Percentiles rank a stretch among this genome's conserved stretches.
phyloP scores from a whole-genome alignment of 2,329 filamentous ascomycete species.

The Chaetomium strumarium region DNA sequence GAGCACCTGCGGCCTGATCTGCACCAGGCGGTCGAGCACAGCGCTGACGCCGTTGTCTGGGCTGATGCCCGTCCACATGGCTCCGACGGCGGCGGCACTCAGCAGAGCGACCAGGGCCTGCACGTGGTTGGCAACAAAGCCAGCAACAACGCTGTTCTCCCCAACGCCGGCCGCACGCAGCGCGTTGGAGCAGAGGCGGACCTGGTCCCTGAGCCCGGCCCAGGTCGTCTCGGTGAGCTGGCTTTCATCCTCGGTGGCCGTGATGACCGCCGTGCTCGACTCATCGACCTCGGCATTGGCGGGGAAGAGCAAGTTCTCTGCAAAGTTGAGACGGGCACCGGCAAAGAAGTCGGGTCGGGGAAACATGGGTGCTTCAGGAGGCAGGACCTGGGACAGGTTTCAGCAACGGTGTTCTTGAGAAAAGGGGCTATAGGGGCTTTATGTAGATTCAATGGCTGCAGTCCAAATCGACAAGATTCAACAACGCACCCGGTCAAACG shows the following conservation, averaged over 20 bases:
- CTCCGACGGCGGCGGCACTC: constrained; percentile 73
- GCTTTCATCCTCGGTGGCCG: constrained; percentile 66
- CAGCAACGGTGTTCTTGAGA: neutral
- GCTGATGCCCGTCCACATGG: constrained; percentile 88
- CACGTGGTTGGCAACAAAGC: constrained; percentile 83
- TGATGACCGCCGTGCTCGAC: constrained; percentile 65
- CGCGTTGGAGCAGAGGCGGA: constrained; percentile 65
- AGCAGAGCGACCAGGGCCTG: constrained; percentile 87
- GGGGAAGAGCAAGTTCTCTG: constrained; percentile 88
- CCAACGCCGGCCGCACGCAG: constrained; percentile 60
- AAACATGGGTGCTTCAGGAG: constrained; percentile 65
- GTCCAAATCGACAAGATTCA: no score
- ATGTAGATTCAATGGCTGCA: neutral
- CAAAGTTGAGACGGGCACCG: constrained; percentile 78
- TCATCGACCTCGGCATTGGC: constrained; percentile 49
- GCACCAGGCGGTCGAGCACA: constrained; percentile 77
- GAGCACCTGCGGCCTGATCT: constrained; percentile 76
- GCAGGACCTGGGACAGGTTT: constrained; percentile 53
- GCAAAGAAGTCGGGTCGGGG: constrained; percentile 83
- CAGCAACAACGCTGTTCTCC: constrained; percentile 53
- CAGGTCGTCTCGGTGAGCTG: constrained; percentile 59
- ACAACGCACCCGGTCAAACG: constrained; percentile 55
- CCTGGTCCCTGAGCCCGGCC: constrained; percentile 71
- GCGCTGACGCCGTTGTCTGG: constrained; percentile 89
- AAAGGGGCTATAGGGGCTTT: no score